Evolutionary conservation across 192 early-diverging fungal species (phyloP).

Genomic region (Spinellus fusiger): DNA sequence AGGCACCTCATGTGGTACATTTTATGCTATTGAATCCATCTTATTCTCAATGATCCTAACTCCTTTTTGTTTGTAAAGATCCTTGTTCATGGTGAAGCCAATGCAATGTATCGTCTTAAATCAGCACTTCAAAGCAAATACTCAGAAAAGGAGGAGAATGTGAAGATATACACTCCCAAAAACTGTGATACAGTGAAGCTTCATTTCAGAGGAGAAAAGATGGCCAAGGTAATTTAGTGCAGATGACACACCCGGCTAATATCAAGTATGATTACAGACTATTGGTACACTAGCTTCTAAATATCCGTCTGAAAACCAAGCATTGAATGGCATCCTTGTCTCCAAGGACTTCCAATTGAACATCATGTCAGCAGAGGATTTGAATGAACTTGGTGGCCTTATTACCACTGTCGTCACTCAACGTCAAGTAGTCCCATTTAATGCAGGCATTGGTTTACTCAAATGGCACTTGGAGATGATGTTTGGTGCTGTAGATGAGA

Average conservation of each 20-base stretch:
- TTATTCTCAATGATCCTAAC: not conserved
- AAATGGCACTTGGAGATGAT: conserved; percentile 90
- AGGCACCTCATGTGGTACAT: conserved; percentile 78
- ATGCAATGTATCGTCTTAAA: conserved; percentile 86
- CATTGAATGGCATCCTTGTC: conserved; percentile 76
- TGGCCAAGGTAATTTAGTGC: conserved; percentile 61
- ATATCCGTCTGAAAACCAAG: conserved; percentile 61
- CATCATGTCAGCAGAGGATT: conserved; percentile 74
- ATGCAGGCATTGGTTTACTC: conserved; percentile 72
- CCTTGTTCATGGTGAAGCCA: conserved; percentile 94
- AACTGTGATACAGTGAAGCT: conserved; percentile 88
- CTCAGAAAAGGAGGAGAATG: conserved; percentile 65
- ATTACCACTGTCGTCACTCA: conserved; percentile 72
- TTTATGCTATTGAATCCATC: not conserved
- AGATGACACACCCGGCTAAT: not conserved
- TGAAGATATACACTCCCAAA: conserved; percentile 83
- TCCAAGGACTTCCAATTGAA: conserved; percentile 86
- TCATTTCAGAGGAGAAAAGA: conserved; percentile 92
- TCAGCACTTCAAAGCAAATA: conserved; percentile 82
- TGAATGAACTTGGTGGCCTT: conserved; percentile 75
- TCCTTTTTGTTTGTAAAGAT: conserved; percentile 34
- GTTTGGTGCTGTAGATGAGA: conserved; percentile 73
- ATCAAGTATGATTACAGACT: conserved; percentile 38
- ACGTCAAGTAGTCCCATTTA: conserved; percentile 67
- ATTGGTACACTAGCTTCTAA: conserved; percentile 80